These are phyloP conservation scores for Peniophora sp. DNA, from an alignment of 1,284 basidiomycete species.

Conservation along the genomic window DNA sequence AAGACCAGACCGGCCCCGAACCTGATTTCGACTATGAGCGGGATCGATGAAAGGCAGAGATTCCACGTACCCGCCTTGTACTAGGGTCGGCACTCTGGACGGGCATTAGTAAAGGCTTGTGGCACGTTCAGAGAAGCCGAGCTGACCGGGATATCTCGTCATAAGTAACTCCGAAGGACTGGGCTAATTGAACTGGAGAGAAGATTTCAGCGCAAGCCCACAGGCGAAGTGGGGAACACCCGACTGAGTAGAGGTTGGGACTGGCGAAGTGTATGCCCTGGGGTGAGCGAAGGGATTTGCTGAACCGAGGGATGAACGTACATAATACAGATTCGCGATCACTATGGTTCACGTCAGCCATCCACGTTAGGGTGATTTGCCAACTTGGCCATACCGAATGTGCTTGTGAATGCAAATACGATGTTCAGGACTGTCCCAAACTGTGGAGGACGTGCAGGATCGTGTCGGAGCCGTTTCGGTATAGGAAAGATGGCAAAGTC, in stretches of 20 bases:
- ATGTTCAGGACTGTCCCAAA: conserved; percentile 55
- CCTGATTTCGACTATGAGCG: conserved; percentile 12
- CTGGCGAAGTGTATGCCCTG: too few relatives aligned
- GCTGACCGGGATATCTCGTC: conserved; percentile 47
- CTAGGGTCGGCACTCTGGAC: conserved; percentile 35
- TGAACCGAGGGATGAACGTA: too few relatives aligned
- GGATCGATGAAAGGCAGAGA: background rate
- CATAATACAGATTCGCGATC: conserved; percentile 61
- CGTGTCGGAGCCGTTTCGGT: conserved; percentile 49
- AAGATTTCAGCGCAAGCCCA: background rate
- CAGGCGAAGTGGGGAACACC: conserved; percentile 18
- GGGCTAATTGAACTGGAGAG: conserved; percentile 41
- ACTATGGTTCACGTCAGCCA: conserved; percentile 28
- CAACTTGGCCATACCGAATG: conserved; percentile 33
- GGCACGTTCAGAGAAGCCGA: background rate
- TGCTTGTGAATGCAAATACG: conserved; percentile 60
- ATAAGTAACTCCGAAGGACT: conserved; percentile 50
- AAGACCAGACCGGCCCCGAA: conserved; percentile 41
- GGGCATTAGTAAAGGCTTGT: background rate
- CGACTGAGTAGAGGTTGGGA: conserved; percentile 64
- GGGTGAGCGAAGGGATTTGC: too few relatives aligned
- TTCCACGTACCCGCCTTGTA: conserved; percentile 34
- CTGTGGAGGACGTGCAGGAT: conserved; percentile 47
- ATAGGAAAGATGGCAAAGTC: conserved; percentile 65
- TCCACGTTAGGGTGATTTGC: background rate